Evolutionary conservation across 2,329 filamentous ascomycete species (phyloP).

Genomic region (Pyricularia sp.): DNA sequence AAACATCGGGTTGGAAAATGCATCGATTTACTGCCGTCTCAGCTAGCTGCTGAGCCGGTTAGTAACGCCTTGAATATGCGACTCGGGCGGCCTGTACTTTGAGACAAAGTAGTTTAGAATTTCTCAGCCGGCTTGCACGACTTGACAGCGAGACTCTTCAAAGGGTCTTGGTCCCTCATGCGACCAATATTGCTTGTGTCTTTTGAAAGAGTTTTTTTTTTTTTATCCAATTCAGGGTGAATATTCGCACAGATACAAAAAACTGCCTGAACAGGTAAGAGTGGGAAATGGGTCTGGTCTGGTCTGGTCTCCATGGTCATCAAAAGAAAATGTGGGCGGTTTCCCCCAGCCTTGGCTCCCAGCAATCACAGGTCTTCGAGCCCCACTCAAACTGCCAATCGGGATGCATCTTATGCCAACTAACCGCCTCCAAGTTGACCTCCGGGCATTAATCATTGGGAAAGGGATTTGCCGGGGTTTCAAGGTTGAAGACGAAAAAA

Average conservation of each 20-base stretch:
- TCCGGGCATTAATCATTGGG: background rate
- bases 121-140: background rate
- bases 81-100: background rate
- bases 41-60: background rate
- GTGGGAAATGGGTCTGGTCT: background rate
- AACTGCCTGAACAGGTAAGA: background rate
- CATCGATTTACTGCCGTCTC: slow-evolving; percentile 1
- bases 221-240: background rate
- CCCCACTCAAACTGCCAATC: background rate
- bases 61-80: background rate
- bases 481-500: background rate
- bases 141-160: background rate
- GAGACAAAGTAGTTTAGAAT: background rate
- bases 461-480: background rate
- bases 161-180: background rate
- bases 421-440: background rate
- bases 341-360: background rate
- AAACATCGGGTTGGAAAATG: slow-evolving; percentile 1
- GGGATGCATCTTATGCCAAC: background rate
- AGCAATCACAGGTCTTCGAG: background rate
- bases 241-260: background rate
- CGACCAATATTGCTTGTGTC: background rate
- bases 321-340: background rate
- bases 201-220: background rate
- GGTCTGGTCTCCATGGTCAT: background rate